These are phyloP conservation scores for Plasmodium vinckei DNA, from an alignment of 169 alveolate genomes.

Conservation along the genomic window DNA sequence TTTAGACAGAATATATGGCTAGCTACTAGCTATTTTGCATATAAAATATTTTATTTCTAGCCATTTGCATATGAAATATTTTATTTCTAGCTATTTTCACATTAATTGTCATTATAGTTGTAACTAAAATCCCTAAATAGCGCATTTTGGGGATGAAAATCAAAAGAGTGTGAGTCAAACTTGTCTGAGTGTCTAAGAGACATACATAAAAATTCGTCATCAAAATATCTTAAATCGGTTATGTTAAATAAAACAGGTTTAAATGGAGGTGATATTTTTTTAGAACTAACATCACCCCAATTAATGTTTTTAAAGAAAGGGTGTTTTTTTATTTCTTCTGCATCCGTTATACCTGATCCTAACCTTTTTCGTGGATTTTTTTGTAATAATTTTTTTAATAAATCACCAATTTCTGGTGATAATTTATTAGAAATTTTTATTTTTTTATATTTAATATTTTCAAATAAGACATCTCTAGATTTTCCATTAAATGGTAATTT, in stretches of 20 bases:
- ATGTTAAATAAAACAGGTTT: slow-evolving; percentile 81
- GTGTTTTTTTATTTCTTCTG: slow-evolving; percentile 86
- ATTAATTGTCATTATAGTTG: slow-evolving; percentile 16
- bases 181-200: slow-evolving; percentile 45
- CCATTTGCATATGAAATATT: neutral
- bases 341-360: slow-evolving; percentile 85
- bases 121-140: slow-evolving; percentile 38
- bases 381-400: slow-evolving; percentile 85
- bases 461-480: slow-evolving; percentile 80
- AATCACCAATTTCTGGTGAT: slow-evolving; percentile 80
- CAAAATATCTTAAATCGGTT: slow-evolving; percentile 80
- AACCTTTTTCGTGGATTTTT: slow-evolving; percentile 88
- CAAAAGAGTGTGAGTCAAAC: slow-evolving; percentile 7
- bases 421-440: slow-evolving; percentile 78
- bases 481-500: slow-evolving; percentile 88
- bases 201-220: slow-evolving; percentile 58
- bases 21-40: slow-evolving; percentile 7
- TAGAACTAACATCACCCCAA: slow-evolving; percentile 82
- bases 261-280: slow-evolving; percentile 84
- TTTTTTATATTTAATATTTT: slow-evolving; percentile 82
- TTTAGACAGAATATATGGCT: neutral
- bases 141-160: neutral
- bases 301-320: slow-evolving; percentile 86
- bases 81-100: neutral
- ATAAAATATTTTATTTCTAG: neutral